phyloP scores from a whole-genome alignment of 306 rosid species.

The Sesbania bispinosa region DNA sequence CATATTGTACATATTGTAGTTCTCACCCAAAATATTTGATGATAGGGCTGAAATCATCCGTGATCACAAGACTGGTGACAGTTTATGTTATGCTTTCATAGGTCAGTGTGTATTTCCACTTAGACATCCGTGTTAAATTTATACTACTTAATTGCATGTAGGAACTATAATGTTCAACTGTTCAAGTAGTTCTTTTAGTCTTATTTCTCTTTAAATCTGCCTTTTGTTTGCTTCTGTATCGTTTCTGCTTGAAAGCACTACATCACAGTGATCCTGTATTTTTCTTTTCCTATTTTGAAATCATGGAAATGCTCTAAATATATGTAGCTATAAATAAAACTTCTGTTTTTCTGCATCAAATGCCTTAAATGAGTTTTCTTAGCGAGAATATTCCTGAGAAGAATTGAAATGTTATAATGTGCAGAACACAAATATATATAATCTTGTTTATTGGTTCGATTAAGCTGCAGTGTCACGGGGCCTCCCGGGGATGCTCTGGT shows the following conservation, averaged over 20 bases:
- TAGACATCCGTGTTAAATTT: conserved; percentile 1
- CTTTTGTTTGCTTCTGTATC: background rate
- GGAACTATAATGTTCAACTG: background rate
- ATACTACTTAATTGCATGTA: conserved; percentile 10
- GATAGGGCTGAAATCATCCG: conserved; percentile 93
- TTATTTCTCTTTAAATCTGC: background rate
- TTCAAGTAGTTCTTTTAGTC: background rate
- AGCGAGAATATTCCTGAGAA: background rate
- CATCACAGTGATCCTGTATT: background rate
- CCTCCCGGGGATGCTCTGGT: too few species aligned
- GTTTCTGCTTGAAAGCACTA: background rate
- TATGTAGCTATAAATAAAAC: background rate
- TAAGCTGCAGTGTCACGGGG: too few species aligned
- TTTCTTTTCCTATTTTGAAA: background rate
- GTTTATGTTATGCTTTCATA: conserved; percentile 91
- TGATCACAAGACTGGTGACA: conserved; percentile 87
- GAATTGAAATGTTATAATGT: background rate
- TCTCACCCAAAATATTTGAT: conserved; percentile 38
- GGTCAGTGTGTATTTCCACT: conserved; percentile 48
- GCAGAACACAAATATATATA: too few species aligned
- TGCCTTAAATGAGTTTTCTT: background rate
- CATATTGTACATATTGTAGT: conserved; percentile 10
- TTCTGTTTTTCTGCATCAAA: background rate
- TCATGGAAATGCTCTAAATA: background rate
- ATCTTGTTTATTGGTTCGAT: too few species aligned